A percentile compares a stretch with the other conserved stretches of the same genome.
phyloP scores from a whole-genome alignment of 139 green algal genomes.

The Tetradesmus obliquus region DNA sequence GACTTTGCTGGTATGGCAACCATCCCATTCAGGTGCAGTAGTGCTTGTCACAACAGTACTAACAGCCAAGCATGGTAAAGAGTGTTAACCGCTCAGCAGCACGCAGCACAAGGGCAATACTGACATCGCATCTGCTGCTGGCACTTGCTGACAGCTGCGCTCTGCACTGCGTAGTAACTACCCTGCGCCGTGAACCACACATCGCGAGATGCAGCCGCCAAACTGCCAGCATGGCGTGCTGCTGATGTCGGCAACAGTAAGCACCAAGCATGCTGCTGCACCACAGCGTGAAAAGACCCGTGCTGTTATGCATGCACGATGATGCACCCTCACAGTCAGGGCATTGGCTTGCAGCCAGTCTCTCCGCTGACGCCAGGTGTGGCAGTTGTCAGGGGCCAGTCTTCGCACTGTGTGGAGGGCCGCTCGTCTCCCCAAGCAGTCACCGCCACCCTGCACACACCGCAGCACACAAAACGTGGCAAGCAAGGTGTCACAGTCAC shows the following conservation, averaged over 20 bases:
- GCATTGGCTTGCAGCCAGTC: neutral
- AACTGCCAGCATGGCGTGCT: neutral
- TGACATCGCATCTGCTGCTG: neutral
- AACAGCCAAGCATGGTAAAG: neutral
- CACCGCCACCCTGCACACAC: neutral
- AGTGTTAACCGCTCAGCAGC: neutral
- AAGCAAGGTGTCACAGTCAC: neutral
- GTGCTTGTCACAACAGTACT: neutral
- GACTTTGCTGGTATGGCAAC: neutral
- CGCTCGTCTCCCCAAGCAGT: constrained; percentile 11
- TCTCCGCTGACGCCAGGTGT: constrained; percentile 22
- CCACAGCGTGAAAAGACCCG: neutral
- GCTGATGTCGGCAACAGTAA: neutral
- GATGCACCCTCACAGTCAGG: no score
- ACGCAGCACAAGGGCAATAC: neutral
- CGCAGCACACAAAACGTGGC: neutral
- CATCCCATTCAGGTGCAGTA: no score
- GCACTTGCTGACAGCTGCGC: neutral
- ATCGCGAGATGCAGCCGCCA: neutral
- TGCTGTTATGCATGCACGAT: neutral
- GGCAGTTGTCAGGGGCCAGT: constrained; percentile 18
- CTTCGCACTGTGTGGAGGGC: neutral
- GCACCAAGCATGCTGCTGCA: neutral
- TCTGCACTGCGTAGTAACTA: neutral
- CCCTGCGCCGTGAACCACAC: neutral